These are phyloP conservation scores for Litsea cubeba DNA, from an alignment of 164 flowering plant genomes.

Conservation along the genomic window DNA sequence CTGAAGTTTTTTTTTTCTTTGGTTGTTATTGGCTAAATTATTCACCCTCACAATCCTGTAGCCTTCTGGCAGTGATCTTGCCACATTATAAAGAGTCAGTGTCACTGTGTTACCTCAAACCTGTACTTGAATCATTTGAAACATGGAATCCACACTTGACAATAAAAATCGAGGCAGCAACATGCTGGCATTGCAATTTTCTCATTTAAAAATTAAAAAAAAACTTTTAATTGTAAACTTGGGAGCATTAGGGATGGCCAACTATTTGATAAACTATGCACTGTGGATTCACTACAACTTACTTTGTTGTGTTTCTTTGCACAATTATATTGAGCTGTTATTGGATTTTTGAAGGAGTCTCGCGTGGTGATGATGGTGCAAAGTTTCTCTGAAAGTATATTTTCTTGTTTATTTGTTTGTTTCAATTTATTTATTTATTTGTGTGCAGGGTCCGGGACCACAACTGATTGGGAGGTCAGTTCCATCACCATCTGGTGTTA, in stretches of 20 bases:
- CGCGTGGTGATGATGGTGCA: background rate
- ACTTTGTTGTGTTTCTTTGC: background rate
- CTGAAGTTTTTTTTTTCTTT: too few relatives aligned
- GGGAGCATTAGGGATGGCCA: background rate
- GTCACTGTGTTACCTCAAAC: background rate
- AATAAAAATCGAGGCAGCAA: background rate
- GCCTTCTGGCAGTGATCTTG: background rate
- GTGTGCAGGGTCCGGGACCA: constrained; percentile 56
- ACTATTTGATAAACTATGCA: background rate
- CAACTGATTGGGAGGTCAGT: constrained; percentile 80
- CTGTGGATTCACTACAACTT: background rate
- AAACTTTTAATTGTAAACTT: too few relatives aligned
- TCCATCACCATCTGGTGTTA: constrained; percentile 77
- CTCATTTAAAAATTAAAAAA: too few relatives aligned
- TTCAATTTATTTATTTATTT: background rate
- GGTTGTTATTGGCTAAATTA: too few relatives aligned
- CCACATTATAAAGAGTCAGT: background rate
- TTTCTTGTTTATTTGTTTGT: too few relatives aligned
- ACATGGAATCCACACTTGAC: background rate
- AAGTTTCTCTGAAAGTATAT: too few relatives aligned
- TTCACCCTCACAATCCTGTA: too few relatives aligned
- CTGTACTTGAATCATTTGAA: background rate
- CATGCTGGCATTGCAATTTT: too few relatives aligned
- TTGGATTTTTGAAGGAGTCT: background rate
- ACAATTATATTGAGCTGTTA: too few relatives aligned